Evolutionary conservation across 306 rosid species (phyloP), one percentile per base, ranked within the genome.

Genomic region (Trifolium pratense): DNA sequence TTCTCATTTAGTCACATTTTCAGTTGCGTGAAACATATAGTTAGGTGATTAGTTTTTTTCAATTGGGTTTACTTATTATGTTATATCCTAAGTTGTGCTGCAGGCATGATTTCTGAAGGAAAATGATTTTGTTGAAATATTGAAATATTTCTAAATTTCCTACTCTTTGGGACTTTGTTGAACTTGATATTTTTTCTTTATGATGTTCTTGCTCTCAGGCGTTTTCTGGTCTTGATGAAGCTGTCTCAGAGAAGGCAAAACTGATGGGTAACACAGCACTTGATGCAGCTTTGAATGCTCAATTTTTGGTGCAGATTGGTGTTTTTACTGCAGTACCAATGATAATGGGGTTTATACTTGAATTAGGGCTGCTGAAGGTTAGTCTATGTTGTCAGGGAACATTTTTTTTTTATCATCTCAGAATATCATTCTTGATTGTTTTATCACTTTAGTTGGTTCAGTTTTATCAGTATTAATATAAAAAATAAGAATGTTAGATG

Each of bases 251-350:
- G 3, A 1, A 71, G 79, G 97, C 96, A 73, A 82, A 71, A 80
- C 0, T 55, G 60, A 17, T 39, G 81, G 99, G 99, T 77, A 94
- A 82, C 86, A 86, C 93, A 63, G 93, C 99, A 71, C 82, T 91
- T 67, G 74, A 90, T 84, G 90, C 96, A 7, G 99, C 88, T 84
- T 64, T 94, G 76, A 94, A 94, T 91, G 90, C 99, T 71, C 99
- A 91, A 69, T 94, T 94, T 85, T 80, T 94, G 88, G 92, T 94
- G 23, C 99, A 94, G 88, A 94, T 94, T 83, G 96, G 99, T 58
- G 84, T 94, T 76, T 94, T 94, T 70, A 91, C 99, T 29, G 99
- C 97, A 60, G 86, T 91, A 32, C 97, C 99, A 25, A 91, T 94
- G 99, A 62, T 94, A 65, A 84, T 94, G 84, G 97, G 99, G 48